Conservation (phyloP, 345 rosid genomes). For the Arabis alpina region DNA sequence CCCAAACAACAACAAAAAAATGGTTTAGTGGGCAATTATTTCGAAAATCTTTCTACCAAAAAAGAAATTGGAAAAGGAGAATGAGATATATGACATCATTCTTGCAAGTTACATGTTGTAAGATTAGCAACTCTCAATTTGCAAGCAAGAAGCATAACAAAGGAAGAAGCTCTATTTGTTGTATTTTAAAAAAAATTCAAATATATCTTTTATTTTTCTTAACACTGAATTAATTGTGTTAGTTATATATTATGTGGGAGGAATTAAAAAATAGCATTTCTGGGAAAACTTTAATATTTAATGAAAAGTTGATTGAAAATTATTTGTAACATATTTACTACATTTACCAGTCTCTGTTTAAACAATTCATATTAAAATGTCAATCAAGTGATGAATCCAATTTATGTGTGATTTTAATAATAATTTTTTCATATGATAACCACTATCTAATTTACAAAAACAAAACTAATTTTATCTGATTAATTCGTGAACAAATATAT, state of each 20-base stretch:
- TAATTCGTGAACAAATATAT: too few relatives aligned
- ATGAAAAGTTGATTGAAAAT: not conserved
- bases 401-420: not conserved
- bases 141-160: slow-evolving; percentile 35
- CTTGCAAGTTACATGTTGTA: slow-evolving; percentile 42
- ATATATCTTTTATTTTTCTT: slow-evolving; percentile 15
- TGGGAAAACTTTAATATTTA: not conserved
- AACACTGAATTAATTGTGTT: not conserved
- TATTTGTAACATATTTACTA: not conserved
- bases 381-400: not conserved
- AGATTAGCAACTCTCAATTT: slow-evolving; percentile 33
- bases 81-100: slow-evolving; percentile 42
- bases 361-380: not conserved
- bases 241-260: not conserved
- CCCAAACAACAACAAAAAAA: slow-evolving; percentile 21
- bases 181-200: slow-evolving; percentile 34
- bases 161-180: slow-evolving; percentile 28
- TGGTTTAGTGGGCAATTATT: slow-evolving; percentile 45
- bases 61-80: slow-evolving; percentile 3
- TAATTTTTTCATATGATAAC: not conserved
- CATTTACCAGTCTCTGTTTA: not conserved
- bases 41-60: slow-evolving; percentile 37
- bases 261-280: not conserved
- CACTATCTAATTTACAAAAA: not conserved
- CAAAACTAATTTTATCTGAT: too few relatives aligned